Conservation (phyloP, 2,329 filamentous ascomycete genomes). For the Alternaria brassicicola region DNA sequence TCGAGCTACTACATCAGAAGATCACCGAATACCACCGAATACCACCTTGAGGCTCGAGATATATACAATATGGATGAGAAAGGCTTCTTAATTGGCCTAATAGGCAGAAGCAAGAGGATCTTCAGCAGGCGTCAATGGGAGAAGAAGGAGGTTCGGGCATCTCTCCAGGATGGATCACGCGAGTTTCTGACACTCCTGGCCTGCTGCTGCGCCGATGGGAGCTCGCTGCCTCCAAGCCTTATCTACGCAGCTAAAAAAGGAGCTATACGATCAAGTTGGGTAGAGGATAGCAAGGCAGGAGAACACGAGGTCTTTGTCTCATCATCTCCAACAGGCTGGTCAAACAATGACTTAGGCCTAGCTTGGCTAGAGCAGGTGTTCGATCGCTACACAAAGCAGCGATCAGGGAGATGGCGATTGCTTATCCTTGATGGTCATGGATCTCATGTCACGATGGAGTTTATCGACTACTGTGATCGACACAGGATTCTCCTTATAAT, state of each 20-base stretch:
- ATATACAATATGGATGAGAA: slow-evolving; percentile 19
- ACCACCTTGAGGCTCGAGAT: slow-evolving; percentile 5
- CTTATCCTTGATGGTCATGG: not conserved
- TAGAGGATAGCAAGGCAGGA: too few species aligned
- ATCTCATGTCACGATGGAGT: not conserved
- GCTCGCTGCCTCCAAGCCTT: too few species aligned
- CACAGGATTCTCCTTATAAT: not conserved
- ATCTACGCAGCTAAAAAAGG: too few species aligned
- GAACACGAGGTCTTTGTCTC: too few species aligned
- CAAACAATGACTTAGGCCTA: too few species aligned
- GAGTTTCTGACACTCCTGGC: slow-evolving; percentile 18
- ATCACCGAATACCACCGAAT: slow-evolving; percentile 15
- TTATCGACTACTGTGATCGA: too few species aligned
- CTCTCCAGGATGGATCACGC: slow-evolving; percentile 14
- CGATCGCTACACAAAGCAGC: too few species aligned
- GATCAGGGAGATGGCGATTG: not conserved
- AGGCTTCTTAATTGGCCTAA: slow-evolving; percentile 1
- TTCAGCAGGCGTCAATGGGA: not conserved
- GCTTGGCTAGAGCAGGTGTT: too few species aligned
- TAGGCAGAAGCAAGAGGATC: slow-evolving; percentile 13
- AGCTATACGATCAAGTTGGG: too few species aligned
- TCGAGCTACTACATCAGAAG: slow-evolving; percentile 7
- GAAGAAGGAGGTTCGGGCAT: not conserved
- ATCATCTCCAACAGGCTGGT: too few species aligned
- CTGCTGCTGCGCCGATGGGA: slow-evolving; percentile 16